Evolutionary conservation across 2,329 filamentous ascomycete species (phyloP).

Genomic region (Phaeophleospora eucalypticola): DNA sequence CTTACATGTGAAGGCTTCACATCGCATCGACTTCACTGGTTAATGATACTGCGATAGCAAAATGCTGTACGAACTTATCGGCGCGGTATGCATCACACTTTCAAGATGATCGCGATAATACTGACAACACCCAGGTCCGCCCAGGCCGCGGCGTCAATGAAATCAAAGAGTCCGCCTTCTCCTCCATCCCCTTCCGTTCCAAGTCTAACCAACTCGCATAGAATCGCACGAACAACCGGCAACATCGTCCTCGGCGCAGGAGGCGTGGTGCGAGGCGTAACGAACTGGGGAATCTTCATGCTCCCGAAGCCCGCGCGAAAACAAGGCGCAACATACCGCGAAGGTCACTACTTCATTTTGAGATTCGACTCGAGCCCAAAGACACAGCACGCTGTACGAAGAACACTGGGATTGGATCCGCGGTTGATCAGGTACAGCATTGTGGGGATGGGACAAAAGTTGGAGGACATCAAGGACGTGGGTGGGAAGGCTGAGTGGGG

Average conservation of each 20-base stretch:
- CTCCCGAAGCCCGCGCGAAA: slow-evolving; percentile 75
- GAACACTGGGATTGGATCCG: slow-evolving; percentile 78
- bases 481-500: slow-evolving; percentile 52
- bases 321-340: slow-evolving; percentile 76
- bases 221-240: slow-evolving; percentile 83
- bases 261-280: slow-evolving; percentile 86
- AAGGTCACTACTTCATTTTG: slow-evolving; percentile 97
- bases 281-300: slow-evolving; percentile 91
- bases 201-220: slow-evolving; percentile 36
- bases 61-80: slow-evolving; percentile 98
- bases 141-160: slow-evolving; percentile 76
- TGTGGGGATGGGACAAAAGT: slow-evolving; percentile 73
- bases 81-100: slow-evolving; percentile 63
- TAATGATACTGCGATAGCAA: slow-evolving; percentile 4
- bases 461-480: slow-evolving; percentile 53
- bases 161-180: slow-evolving; percentile 78
- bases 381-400: slow-evolving; percentile 70
- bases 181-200: slow-evolving; percentile 9
- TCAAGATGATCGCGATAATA: not conserved
- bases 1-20: too few relatives aligned
- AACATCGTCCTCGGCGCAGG: slow-evolving; percentile 74
- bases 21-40: too few relatives aligned
- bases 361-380: slow-evolving; percentile 77
- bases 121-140: slow-evolving; percentile 64
- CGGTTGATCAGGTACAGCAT: slow-evolving; percentile 82